These are phyloP conservation scores for Botryotinia calthae DNA, from an alignment of 2,329 filamentous ascomycete species.

Conservation along the genomic window DNA sequence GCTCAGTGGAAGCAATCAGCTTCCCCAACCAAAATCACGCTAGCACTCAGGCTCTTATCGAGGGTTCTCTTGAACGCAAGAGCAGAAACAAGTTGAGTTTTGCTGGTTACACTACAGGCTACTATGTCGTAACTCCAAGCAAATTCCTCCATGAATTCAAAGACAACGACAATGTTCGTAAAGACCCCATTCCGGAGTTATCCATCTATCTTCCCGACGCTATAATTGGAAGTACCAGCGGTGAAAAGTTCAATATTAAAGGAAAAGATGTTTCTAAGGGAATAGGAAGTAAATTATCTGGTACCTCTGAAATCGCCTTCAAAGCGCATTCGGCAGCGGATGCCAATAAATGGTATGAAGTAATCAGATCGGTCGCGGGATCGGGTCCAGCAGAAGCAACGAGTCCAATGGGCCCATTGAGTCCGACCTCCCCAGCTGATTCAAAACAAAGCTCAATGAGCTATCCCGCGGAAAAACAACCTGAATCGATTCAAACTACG, in stretches of 20 bases:
- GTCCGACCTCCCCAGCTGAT: slow-evolving; percentile 23
- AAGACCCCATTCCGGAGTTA: slow-evolving; percentile 79
- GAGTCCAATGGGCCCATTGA: slow-evolving; percentile 30
- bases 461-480: slow-evolving; percentile 26
- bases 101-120: slow-evolving; percentile 72
- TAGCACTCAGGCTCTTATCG: slow-evolving; percentile 77
- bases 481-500: slow-evolving; percentile 31
- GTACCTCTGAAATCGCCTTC: slow-evolving; percentile 78
- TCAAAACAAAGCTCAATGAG: slow-evolving; percentile 21
- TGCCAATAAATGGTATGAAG: slow-evolving; percentile 79
- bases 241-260: slow-evolving; percentile 89
- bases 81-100: slow-evolving; percentile 77
- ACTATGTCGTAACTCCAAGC: slow-evolving; percentile 86
- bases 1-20: slow-evolving; percentile 67
- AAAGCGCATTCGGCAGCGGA: slow-evolving; percentile 80
- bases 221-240: slow-evolving; percentile 66
- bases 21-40: slow-evolving; percentile 89
- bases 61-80: slow-evolving; percentile 87
- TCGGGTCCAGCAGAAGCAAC: slow-evolving; percentile 24
- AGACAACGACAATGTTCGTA: slow-evolving; percentile 70
- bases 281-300: slow-evolving; percentile 76
- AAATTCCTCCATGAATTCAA: slow-evolving; percentile 96
- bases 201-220: slow-evolving; percentile 93
- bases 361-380: slow-evolving; percentile 49
- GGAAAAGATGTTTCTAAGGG: slow-evolving; percentile 87